Evolutionary conservation across 805 yeast species (phyloP), one percentile per base, ranked within the genome.

Genomic region (Metschnikowia chrysomelidarum): DNA sequence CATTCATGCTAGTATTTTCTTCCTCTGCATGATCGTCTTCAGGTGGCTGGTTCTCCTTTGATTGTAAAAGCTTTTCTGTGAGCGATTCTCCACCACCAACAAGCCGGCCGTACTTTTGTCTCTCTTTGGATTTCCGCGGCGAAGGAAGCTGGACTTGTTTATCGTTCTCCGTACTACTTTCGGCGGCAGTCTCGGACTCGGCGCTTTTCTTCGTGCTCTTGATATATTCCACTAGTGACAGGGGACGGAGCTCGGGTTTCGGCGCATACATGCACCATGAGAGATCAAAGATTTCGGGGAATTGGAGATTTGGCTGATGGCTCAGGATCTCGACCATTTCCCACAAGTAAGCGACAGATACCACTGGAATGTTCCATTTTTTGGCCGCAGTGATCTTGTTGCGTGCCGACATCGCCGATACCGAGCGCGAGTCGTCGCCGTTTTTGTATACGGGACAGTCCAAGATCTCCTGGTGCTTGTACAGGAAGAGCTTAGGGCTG

Each of bases 251-350:
- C 12, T 43, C 36, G 6, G 48, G 32, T 26, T 50, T 60, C 1
- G 79, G 79, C 12, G 76, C 77, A 53, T 63, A 76, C 2, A 79
- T 54, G 48, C 84, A 77, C 82, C 83, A 78, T 23, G 59, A 53
- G 16, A 63, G 57, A 37, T 75, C 72, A 35, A 64, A 49, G 2
- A 78, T 46, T 30, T 66, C 65, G 7, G 76, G 76, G 36, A 62
- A 41, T 9, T 49, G 40, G 14, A 56, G 38, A 27, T 30, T 40
- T 11, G 49, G 41, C 27, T 40, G 34, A 12, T 33, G 34, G 17
- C 41, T 40, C 41, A 46, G 50, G 8, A 25, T 27, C 33, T 69
- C 64, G 19, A 74, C 49, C 6, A 68, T 55, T 43, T 76, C 77
- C 75, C 82, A 78, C 4, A 80, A 35, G 43, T 66, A 80, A 0